A percentile compares a stretch with the other conserved stretches of the same genome.
phyloP scores from a whole-genome alignment of 306 rosid species.

The Vigna nakashimae region DNA sequence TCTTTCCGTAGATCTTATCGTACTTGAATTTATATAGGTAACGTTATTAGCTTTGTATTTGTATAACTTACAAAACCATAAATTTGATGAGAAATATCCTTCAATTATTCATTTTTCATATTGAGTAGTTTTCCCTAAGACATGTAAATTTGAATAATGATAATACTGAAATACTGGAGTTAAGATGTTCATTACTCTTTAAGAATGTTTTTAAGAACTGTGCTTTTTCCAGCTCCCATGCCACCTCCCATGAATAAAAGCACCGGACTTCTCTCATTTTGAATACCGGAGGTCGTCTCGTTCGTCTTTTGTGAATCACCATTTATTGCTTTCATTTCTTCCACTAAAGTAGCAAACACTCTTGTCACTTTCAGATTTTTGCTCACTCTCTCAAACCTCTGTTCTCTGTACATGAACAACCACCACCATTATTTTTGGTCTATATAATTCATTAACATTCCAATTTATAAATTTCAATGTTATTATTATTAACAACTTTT shows the following conservation, averaged over 20 bases:
- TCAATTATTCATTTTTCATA: not conserved
- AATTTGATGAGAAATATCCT: not conserved
- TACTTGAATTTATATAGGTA: not conserved
- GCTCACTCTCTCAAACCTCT: slow-evolving; percentile 71
- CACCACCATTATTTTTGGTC: not conserved
- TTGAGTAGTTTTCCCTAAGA: not conserved
- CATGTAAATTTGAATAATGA: not conserved
- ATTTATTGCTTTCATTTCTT: slow-evolving; percentile 77
- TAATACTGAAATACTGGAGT: not conserved
- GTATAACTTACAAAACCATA: not conserved
- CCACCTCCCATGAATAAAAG: slow-evolving; percentile 95
- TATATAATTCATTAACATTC: not conserved
- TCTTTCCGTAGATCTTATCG: not conserved
- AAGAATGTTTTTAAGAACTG: slow-evolving; percentile 82
- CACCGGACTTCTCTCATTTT: slow-evolving; percentile 74
- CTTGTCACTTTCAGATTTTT: slow-evolving; percentile 69
- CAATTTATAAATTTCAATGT: not conserved
- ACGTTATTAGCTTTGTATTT: not conserved
- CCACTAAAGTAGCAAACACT: slow-evolving; percentile 76
- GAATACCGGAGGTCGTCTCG: slow-evolving; percentile 55
- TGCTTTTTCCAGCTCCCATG: slow-evolving; percentile 98
- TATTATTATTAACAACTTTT: too few relatives aligned
- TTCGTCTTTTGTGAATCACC: slow-evolving; percentile 52
- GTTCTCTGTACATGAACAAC: slow-evolving; percentile 50
- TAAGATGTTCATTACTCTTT: slow-evolving; percentile 58